Percentiles rank a stretch among this genome's conserved stretches.
phyloP scores from a whole-genome alignment of 2,329 filamentous ascomycete genomes.

The Colletotrichum noveboracense region DNA sequence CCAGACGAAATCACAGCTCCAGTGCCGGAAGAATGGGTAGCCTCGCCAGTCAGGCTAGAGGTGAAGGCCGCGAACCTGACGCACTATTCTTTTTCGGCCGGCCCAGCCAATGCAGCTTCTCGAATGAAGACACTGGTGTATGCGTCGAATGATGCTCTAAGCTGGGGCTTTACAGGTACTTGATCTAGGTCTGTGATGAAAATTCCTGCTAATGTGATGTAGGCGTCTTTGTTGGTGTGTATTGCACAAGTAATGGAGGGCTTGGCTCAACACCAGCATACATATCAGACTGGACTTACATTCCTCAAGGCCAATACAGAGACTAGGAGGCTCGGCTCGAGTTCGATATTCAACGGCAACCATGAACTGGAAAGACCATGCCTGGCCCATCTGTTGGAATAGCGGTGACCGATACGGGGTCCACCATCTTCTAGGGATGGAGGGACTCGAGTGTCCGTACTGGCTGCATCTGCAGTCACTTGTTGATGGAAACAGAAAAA shows the following conservation, averaged over 20 bases:
- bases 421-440: neutral
- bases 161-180: constrained; percentile 37
- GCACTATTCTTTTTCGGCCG: constrained; percentile 46
- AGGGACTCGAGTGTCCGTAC: neutral
- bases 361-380: neutral
- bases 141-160: constrained; percentile 3
- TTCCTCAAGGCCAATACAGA: constrained; percentile 39
- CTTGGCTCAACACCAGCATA: constrained; percentile 48
- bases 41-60: constrained; percentile 39
- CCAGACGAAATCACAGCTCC: constrained; percentile 39
- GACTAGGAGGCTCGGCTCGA: constrained; percentile 26
- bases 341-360: neutral
- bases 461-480: neutral
- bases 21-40: constrained; percentile 43
- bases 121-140: constrained; percentile 40
- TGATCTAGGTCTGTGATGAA: neutral
- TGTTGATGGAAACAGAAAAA: neutral
- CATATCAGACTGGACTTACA: constrained; percentile 53
- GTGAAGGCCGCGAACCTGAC: constrained; percentile 50
- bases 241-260: constrained; percentile 57
- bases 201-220: neutral
- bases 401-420: neutral
- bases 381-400: neutral
- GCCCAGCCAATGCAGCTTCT: constrained; percentile 34
- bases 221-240: constrained; percentile 56